phyloP scores from a whole-genome alignment of 1,284 basidiomycete genomes.

The Fomitopsis betulina region DNA sequence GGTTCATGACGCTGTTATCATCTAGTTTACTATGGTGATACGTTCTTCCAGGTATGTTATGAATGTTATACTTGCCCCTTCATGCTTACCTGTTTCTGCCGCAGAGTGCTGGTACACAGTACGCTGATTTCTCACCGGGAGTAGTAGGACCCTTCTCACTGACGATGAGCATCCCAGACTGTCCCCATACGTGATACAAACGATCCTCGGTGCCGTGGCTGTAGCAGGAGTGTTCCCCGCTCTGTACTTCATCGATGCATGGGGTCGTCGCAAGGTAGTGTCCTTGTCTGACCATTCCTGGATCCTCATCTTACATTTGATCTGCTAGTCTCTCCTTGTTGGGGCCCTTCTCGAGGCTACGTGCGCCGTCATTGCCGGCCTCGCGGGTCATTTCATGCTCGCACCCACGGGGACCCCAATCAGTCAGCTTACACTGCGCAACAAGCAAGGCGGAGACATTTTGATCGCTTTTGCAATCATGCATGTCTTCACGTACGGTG shows the following conservation, averaged over 20 bases:
- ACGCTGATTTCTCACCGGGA: slow-evolving; percentile 20
- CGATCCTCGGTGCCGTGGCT: slow-evolving; percentile 66
- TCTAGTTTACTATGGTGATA: slow-evolving; percentile 75
- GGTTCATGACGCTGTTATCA: neutral
- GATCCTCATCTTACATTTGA: neutral
- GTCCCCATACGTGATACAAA: slow-evolving; percentile 69
- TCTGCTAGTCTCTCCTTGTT: slow-evolving; percentile 52
- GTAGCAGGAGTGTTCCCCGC: slow-evolving; percentile 64
- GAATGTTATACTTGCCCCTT: neutral
- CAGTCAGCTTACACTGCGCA: slow-evolving; percentile 44
- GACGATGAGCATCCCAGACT: slow-evolving; percentile 33
- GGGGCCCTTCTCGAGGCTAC: slow-evolving; percentile 60
- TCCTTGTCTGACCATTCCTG: neutral
- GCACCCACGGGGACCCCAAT: slow-evolving; percentile 47
- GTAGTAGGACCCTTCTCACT: neutral
- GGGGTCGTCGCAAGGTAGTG: slow-evolving; percentile 56
- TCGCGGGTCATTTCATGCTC: slow-evolving; percentile 67
- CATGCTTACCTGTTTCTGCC: neutral
- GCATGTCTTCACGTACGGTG: slow-evolving; percentile 67
- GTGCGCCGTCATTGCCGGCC: slow-evolving; percentile 63
- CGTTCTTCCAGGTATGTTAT: slow-evolving; percentile 54
- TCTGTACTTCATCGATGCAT: slow-evolving; percentile 59
- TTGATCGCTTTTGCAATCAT: slow-evolving; percentile 75
- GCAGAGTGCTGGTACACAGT: slow-evolving; percentile 58
- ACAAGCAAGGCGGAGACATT: slow-evolving; percentile 57